Percentiles rank a stretch among this genome's conserved stretches.
Evolutionary conservation across 192 early-diverging fungal species (phyloP).

Genomic region (Dissophora globulifera): DNA sequence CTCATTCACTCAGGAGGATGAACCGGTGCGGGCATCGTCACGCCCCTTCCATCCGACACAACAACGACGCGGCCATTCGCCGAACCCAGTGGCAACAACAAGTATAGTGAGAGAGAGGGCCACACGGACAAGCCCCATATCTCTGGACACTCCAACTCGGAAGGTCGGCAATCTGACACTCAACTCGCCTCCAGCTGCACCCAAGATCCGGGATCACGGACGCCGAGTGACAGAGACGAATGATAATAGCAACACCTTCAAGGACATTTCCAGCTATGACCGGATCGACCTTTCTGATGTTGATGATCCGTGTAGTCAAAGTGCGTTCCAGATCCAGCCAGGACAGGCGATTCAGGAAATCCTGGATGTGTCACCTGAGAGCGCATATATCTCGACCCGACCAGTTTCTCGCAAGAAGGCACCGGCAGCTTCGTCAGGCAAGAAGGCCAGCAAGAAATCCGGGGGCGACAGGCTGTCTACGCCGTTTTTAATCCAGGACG

Average conservation of each 20-base stretch:
- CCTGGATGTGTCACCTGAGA: neutral
- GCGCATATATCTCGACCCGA: neutral
- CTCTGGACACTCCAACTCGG: conserved; percentile 42
- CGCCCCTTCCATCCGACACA: neutral
- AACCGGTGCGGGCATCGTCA: neutral
- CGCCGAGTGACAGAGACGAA: no score
- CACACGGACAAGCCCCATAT: neutral
- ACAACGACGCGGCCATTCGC: neutral
- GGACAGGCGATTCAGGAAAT: conserved; percentile 13
- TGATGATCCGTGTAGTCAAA: conserved; percentile 40
- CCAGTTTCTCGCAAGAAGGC: neutral
- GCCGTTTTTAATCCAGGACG: neutral
- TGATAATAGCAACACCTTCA: no score
- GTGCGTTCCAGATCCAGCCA: conserved; percentile 32
- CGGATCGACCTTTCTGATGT: conserved; percentile 4
- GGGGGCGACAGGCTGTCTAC: neutral
- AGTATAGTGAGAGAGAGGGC: neutral
- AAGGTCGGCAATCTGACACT: conserved; percentile 26
- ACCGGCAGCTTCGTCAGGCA: neutral
- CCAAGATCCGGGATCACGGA: no score
- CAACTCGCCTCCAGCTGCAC: conserved; percentile 4
- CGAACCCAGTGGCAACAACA: no score
- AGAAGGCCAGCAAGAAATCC: neutral
- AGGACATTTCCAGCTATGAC: no score
- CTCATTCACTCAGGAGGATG: neutral